These are phyloP conservation scores for Niebla homalea DNA, from an alignment of 495 filamentous ascomycete species.

Conservation along the genomic window DNA sequence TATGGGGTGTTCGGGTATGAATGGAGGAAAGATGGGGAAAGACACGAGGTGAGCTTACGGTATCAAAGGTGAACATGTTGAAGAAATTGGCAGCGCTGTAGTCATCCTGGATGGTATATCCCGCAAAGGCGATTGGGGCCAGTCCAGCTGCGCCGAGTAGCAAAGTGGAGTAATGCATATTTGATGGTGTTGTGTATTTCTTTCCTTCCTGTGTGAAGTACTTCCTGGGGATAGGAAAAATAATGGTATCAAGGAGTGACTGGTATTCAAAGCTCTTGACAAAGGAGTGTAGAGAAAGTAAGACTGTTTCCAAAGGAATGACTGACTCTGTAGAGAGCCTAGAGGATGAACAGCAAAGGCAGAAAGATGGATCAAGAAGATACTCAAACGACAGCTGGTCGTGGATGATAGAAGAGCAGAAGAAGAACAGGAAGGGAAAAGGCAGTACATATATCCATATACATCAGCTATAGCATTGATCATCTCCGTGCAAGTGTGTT, in stretches of 20 bases:
- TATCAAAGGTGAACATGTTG: slow-evolving; percentile 40
- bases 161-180: slow-evolving; percentile 33
- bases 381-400: background rate
- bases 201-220: background rate
- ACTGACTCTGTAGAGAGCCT: slow-evolving; percentile 3
- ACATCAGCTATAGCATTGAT: background rate
- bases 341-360: background rate
- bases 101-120: slow-evolving; percentile 36
- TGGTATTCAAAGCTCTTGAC: slow-evolving; percentile 5
- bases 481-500: background rate
- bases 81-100: slow-evolving; percentile 36
- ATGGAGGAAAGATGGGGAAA: slow-evolving; percentile 17
- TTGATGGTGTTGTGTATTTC: background rate
- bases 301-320: background rate
- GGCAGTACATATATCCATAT: background rate
- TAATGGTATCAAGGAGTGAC: slow-evolving; percentile 14
- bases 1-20: slow-evolving; percentile 10
- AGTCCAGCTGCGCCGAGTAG: slow-evolving; percentile 30
- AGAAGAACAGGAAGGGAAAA: background rate
- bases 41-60: slow-evolving; percentile 21
- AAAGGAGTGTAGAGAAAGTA: slow-evolving; percentile 13
- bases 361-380: background rate
- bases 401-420: background rate
- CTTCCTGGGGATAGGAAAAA: background rate
- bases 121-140: slow-evolving; percentile 29